Evolutionary conservation across 176 grass and related monocot species (phyloP).

Genomic region (Oryza longistaminata): DNA sequence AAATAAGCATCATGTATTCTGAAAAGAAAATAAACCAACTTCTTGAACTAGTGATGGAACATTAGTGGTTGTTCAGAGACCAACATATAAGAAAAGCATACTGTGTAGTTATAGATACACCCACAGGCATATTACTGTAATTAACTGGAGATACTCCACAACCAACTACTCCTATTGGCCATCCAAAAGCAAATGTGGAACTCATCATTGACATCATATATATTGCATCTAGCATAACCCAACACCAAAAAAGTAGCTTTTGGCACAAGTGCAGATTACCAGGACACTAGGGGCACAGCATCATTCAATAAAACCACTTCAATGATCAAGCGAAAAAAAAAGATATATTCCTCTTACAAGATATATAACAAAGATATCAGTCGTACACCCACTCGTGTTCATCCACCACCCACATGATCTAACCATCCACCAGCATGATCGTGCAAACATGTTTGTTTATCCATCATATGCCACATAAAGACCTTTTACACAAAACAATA

Average conservation of each 20-base stretch:
- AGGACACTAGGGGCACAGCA: constrained; percentile 7
- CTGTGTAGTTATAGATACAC: neutral
- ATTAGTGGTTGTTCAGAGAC: neutral
- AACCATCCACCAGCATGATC: constrained; percentile 13
- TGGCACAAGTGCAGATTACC: constrained; percentile 21
- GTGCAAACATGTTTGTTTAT: constrained; percentile 23
- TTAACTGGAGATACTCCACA: neutral
- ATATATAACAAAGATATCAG: constrained; percentile 25
- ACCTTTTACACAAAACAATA: neutral
- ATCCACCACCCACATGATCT: constrained; percentile 28
- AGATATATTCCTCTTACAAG: constrained; percentile 16
- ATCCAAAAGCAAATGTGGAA: constrained; percentile 4
- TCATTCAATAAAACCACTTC: constrained; percentile 34
- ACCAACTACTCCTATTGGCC: neutral
- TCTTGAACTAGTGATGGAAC: neutral
- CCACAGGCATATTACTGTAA: neutral
- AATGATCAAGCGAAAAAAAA: constrained; percentile 20
- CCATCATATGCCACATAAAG: neutral
- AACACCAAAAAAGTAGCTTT: constrained; percentile 31
- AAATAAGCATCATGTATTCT: neutral
- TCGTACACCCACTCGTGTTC: neutral
- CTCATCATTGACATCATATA: neutral
- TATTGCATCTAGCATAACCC: neutral
- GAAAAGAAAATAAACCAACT: neutral
- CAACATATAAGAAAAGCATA: neutral